These are phyloP conservation scores for Penicillium waksmanii DNA, from an alignment of 495 filamentous ascomycete species.

Conservation along the genomic window DNA sequence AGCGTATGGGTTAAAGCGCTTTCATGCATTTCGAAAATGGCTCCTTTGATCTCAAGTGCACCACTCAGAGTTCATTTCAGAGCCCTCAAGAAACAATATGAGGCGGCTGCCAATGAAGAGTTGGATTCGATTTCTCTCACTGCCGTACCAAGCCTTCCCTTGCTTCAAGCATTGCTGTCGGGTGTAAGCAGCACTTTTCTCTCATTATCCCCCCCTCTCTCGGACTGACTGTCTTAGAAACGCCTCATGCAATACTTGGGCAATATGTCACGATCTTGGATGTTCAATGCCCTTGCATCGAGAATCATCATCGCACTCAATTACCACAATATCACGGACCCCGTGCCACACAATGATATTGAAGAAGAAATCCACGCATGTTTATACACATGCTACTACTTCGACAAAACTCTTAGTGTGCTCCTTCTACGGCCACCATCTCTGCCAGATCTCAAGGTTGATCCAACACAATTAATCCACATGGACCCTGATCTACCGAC, in stretches of 20 bases:
- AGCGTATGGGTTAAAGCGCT: conserved; percentile 33
- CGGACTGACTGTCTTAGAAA: conserved; percentile 17
- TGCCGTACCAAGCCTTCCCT: conserved; percentile 28
- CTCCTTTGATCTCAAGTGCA: conserved; percentile 24
- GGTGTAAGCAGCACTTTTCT: conserved; percentile 20
- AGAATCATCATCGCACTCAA: conserved; percentile 32
- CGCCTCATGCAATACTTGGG: conserved; percentile 33
- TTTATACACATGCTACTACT: conserved; percentile 37
- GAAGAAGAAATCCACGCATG: conserved; percentile 33
- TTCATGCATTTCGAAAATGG: conserved; percentile 27
- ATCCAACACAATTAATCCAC: conserved; percentile 27
- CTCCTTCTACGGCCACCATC: conserved; percentile 41
- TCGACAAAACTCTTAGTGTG: conserved; percentile 41
- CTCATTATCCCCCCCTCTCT: not conserved
- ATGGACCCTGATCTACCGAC: conserved; percentile 30
- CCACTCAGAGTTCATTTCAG: conserved; percentile 25
- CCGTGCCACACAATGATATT: conserved; percentile 21
- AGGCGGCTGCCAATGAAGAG: conserved; percentile 23
- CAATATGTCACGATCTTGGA: conserved; percentile 36
- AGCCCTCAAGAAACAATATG: conserved; percentile 29
- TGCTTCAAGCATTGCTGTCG: conserved; percentile 34
- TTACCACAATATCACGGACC: conserved; percentile 32
- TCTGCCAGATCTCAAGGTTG: conserved; percentile 34
- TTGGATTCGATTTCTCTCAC: conserved; percentile 29
- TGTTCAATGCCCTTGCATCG: conserved; percentile 29